Evolutionary conservation across 805 yeast species (phyloP).

Genomic region (Kuraishia ogatae): DNA sequence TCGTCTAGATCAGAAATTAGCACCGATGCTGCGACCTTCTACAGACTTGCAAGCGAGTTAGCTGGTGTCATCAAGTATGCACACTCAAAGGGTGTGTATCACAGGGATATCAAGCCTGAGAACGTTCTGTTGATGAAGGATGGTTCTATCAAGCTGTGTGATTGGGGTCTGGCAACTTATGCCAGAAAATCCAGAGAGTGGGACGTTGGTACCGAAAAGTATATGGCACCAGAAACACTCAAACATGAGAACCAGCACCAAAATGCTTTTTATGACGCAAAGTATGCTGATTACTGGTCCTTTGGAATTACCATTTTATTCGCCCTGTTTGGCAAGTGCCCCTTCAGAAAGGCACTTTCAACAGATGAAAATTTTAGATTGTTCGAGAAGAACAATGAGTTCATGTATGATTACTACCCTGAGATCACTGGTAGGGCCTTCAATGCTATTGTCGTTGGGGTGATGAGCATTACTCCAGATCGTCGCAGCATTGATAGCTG

Average conservation of each 20-base stretch:
- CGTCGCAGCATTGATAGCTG: slow-evolving; percentile 31
- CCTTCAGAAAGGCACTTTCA: slow-evolving; percentile 32
- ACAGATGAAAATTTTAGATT: slow-evolving; percentile 35
- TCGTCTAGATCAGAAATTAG: slow-evolving; percentile 17
- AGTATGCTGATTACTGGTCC: slow-evolving; percentile 44
- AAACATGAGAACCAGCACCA: not conserved
- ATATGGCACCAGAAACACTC: slow-evolving; percentile 46
- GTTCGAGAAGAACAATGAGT: slow-evolving; percentile 30
- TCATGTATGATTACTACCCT: slow-evolving; percentile 41
- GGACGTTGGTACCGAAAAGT: slow-evolving; percentile 47
- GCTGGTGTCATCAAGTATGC: slow-evolving; percentile 41
- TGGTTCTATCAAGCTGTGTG: slow-evolving; percentile 55
- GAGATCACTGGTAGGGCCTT: slow-evolving; percentile 34
- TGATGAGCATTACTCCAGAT: slow-evolving; percentile 27
- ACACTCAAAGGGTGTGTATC: slow-evolving; percentile 53
- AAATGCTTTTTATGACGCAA: slow-evolving; percentile 27
- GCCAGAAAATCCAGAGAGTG: slow-evolving; percentile 20
- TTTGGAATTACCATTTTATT: slow-evolving; percentile 42
- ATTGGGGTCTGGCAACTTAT: slow-evolving; percentile 61
- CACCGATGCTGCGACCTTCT: slow-evolving; percentile 14
- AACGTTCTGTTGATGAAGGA: slow-evolving; percentile 45
- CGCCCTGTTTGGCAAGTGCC: slow-evolving; percentile 42
- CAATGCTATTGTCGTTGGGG: slow-evolving; percentile 27
- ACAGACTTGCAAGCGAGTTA: slow-evolving; percentile 32
- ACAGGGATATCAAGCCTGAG: slow-evolving; percentile 70